phyloP scores from a whole-genome alignment of 208 protist species.

The Paratrypanosoma confusum region DNA sequence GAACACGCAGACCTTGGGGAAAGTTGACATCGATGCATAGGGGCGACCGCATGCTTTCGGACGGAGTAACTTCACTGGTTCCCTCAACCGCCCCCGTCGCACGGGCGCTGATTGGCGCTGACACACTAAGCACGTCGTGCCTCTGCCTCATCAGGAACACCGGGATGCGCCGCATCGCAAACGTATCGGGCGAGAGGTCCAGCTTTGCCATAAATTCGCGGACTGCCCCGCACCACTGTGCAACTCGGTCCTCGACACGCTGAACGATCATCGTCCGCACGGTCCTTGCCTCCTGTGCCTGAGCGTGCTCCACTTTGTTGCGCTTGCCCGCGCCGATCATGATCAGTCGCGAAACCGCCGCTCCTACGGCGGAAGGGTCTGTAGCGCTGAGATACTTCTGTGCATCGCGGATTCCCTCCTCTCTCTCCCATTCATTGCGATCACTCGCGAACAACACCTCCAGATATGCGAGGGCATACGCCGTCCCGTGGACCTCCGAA shows the following conservation, averaged over 20 bases:
- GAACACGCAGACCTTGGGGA: too few relatives aligned
- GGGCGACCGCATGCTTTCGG: too few relatives aligned
- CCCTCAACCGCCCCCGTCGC: background rate
- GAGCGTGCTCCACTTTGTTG: slow-evolving; percentile 17
- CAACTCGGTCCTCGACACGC: slow-evolving; percentile 29
- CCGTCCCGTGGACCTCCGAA: slow-evolving; percentile 69
- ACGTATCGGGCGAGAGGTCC: slow-evolving; percentile 11
- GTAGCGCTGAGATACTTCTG: slow-evolving; percentile 32
- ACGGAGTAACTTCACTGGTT: too few relatives aligned
- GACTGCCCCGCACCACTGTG: slow-evolving; percentile 47
- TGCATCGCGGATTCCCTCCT: slow-evolving; percentile 37
- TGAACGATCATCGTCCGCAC: slow-evolving; percentile 48
- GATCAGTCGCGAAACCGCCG: slow-evolving; percentile 50
- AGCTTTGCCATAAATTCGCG: slow-evolving; percentile 14
- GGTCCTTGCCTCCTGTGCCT: slow-evolving; percentile 48
- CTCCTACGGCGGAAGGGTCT: slow-evolving; percentile 25
- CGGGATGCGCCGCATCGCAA: too few relatives aligned
- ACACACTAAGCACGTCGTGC: too few relatives aligned
- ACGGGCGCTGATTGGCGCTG: too few relatives aligned
- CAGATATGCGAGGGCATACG: slow-evolving; percentile 76
- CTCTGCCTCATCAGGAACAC: too few relatives aligned
- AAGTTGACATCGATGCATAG: too few relatives aligned
- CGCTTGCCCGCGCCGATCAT: slow-evolving; percentile 24
- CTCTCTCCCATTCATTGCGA: slow-evolving; percentile 44
- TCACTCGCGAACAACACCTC: slow-evolving; percentile 64